Base-by-base conservation (phyloP, 164 flowering plant genomes). In the Magnolia changhungtana region DNA sequence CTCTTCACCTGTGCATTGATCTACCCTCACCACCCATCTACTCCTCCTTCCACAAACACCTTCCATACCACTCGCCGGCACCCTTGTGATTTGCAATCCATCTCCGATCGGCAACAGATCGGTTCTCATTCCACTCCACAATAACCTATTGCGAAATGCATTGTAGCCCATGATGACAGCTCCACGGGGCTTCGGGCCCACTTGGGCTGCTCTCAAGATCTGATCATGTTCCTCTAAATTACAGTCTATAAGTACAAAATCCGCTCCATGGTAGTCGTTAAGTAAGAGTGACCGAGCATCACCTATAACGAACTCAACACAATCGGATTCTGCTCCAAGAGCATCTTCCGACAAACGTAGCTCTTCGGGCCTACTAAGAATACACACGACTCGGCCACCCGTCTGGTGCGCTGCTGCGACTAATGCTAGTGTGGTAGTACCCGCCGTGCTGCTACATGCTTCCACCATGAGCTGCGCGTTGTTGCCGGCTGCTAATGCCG, bases 401-500 rank as follows among this genome's bases (percentile, higher is more conserved):
- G 95, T 93, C 81, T 93, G 98, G 19, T 85, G 81, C 5, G 96
- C 91, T 0, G 98, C 96, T 0, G 90, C 93, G 0, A 82, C 84
- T 29, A 93, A 78, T 59, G 92, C 95, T 37, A 89, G 84, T 1
- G 86, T 82, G 69, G 86, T 81, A 70, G 86, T 52, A 69, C 78
- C 85, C 0, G 91, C 88, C 0, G 79, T 72, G 7, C 82, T 81
- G 13, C 85, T 83, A 52, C 90, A 87, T 0, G 85, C 88, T 66
- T 87, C 89, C 2, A 91, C 91, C 87, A 90, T 90, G 31, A 89
- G 84, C 21, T 85, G 90, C 0, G 91, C 92, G 61, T 83, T 88
- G 83, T 85, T 91, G 8, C 98, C 98, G 0, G 93, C 98, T 0
- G 98, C 95, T 1, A 92, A 78, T 1, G 98, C 98, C 11, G 98